A percentile compares a stretch with the other conserved stretches of the same genome.
These are phyloP conservation scores for Exophiala bonariae DNA, from an alignment of 2,329 filamentous ascomycete species.

Conservation along the genomic window DNA sequence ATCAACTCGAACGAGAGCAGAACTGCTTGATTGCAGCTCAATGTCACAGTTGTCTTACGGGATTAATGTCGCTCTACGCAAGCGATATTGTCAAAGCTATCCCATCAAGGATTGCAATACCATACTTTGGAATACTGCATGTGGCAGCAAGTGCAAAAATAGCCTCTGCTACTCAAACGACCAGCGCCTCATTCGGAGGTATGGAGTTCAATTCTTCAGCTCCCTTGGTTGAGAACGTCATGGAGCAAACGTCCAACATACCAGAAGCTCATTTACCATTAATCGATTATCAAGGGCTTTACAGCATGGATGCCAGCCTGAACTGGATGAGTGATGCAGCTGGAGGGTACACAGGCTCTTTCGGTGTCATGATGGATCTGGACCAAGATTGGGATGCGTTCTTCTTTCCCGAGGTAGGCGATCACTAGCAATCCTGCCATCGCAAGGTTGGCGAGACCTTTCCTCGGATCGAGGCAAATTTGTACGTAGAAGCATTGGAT, in stretches of 20 bases:
- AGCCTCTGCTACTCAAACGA: background rate
- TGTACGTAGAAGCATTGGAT: no score
- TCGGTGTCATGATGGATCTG: conserved; percentile 1
- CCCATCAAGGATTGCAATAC: conserved; percentile 5
- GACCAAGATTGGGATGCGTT: conserved; percentile 12
- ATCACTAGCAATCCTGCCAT: no score
- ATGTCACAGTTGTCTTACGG: conserved; percentile 3
- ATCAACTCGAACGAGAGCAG: background rate
- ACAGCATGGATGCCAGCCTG: conserved; percentile 6
- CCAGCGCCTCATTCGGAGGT: background rate
- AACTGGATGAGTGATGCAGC: conserved; percentile 1
- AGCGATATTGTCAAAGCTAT: background rate
- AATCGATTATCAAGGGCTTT: conserved; percentile 8
- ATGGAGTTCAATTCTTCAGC: background rate
- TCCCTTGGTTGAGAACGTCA: no score
- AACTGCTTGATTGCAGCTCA: background rate
- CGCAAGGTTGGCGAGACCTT: no score
- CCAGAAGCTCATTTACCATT: background rate
- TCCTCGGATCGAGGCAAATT: no score
- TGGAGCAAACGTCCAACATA: no score
- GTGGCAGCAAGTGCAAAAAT: background rate
- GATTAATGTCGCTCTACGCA: background rate
- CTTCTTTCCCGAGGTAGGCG: background rate
- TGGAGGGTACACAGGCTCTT: background rate
- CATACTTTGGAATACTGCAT: conserved; percentile 7